Percentiles rank a stretch among this genome's conserved stretches.
Conservation (phyloP, 176 grass and related monocot species). For the Ensete ventricosum region DNA sequence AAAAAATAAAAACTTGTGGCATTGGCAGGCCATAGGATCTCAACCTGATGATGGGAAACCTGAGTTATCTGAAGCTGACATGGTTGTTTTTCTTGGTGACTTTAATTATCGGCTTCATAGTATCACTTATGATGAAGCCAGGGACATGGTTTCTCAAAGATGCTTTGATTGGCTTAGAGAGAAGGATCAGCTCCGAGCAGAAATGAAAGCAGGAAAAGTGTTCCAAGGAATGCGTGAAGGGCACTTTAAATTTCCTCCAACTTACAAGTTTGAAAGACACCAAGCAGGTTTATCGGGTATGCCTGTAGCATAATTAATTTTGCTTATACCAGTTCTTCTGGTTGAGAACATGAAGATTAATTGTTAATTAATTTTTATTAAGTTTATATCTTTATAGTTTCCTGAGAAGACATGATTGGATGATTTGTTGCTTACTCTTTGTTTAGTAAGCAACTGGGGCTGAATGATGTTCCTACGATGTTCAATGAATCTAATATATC, state of each 20-base stretch:
- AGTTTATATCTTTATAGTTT: neutral
- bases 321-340: neutral
- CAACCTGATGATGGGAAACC: slow-evolving; percentile 67
- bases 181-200: slow-evolving; percentile 79
- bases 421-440: neutral
- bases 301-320: neutral
- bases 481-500: neutral
- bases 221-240: slow-evolving; percentile 99
- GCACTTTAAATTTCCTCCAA: slow-evolving; percentile 89
- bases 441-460: neutral
- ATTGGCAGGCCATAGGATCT: slow-evolving; percentile 56
- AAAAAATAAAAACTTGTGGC: slow-evolving; percentile 13
- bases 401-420: neutral
- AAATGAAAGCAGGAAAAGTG: slow-evolving; percentile 87
- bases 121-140: slow-evolving; percentile 91
- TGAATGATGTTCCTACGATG: no score
- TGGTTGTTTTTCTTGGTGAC: slow-evolving; percentile 92
- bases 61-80: slow-evolving; percentile 83
- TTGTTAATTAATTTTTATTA: neutral
- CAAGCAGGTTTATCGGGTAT: slow-evolving; percentile 74
- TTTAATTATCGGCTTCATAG: slow-evolving; percentile 91
- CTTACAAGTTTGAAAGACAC: slow-evolving; percentile 89
- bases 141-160: slow-evolving; percentile 98
- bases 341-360: neutral
- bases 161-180: slow-evolving; percentile 98